phyloP scores from a whole-genome alignment of 345 rosid species.

The Eucalyptus pauciflora region DNA sequence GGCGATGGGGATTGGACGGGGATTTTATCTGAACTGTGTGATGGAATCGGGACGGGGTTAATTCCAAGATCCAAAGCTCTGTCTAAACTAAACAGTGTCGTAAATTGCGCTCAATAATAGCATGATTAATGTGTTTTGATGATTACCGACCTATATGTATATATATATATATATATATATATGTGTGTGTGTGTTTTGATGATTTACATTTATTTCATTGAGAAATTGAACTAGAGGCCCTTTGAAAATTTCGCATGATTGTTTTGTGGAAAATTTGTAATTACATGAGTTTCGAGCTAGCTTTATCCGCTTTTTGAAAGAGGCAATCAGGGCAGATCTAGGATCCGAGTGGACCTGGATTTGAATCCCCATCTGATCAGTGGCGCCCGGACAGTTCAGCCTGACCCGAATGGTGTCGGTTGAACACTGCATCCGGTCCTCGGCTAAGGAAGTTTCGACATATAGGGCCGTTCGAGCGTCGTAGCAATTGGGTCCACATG shows the following conservation, averaged over 20 bases:
- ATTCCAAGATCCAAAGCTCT: neutral
- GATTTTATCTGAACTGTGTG: neutral
- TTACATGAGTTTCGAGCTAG: neutral
- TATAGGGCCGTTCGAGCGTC: neutral
- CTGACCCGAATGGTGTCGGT: neutral
- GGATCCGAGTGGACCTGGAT: neutral
- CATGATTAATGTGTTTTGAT: neutral
- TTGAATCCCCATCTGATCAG: neutral
- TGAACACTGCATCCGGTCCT: neutral
- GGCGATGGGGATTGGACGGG: neutral
- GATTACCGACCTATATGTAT: no score
- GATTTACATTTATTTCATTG: no score
- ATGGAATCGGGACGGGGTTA: neutral
- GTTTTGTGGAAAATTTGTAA: accelerated
- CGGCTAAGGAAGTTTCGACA: neutral
- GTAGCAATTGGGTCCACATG: neutral
- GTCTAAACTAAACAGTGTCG: neutral
- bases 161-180: no score
- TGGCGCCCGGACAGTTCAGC: neutral
- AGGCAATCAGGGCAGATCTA: neutral
- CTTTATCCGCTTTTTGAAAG: neutral
- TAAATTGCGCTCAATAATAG: neutral
- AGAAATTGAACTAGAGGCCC: accelerated
- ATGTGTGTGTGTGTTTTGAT: neutral
- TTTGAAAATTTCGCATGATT: accelerated